Conservation (phyloP, 2,329 filamentous ascomycete species). For the Neophaeococcomyces aloes region DNA sequence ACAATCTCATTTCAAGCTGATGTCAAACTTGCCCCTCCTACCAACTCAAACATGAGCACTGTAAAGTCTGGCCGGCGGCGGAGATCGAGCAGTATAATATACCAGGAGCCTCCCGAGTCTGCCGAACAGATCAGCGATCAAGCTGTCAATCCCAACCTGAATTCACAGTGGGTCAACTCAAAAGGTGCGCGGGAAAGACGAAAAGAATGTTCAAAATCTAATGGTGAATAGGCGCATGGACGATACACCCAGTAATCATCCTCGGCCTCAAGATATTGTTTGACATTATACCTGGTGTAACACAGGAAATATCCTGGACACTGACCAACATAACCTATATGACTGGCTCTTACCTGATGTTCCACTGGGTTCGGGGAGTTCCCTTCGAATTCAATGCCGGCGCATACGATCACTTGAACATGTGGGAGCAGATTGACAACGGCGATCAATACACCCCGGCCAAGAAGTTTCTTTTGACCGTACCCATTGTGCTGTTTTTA, state of each 20-base stretch:
- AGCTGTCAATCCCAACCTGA: conserved; percentile 84
- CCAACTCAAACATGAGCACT: conserved; percentile 48
- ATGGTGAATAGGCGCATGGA: conserved; percentile 69
- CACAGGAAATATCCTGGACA: conserved; percentile 97
- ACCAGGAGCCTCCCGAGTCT: conserved; percentile 91
- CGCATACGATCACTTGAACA: conserved; percentile 98
- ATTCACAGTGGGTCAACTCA: conserved; percentile 97
- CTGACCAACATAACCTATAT: conserved; percentile 98
- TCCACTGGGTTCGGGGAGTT: conserved; percentile 94
- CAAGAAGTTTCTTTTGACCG: conserved; percentile 94
- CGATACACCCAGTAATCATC: conserved; percentile 91
- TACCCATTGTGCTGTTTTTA: conserved; percentile 88
- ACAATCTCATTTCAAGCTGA: conserved; percentile 86
- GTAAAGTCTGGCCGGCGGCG: conserved; percentile 66
- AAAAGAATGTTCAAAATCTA: conserved; percentile 8
- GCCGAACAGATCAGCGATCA: conserved; percentile 97
- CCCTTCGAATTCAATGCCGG: conserved; percentile 98
- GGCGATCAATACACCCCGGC: conserved; percentile 96
- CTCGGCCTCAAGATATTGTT: conserved; percentile 87
- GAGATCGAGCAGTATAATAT: conserved; percentile 96
- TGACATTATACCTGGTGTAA: conserved; percentile 90
- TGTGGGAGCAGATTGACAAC: conserved; percentile 99
- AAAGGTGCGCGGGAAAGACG: conserved; percentile 60
- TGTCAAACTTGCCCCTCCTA: conserved; percentile 55
- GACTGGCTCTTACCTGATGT: conserved; percentile 98